A percentile compares a stretch with the other conserved stretches of the same genome.
Conservation (phyloP, 345 rosid genomes). For the Trapa incisa region DNA sequence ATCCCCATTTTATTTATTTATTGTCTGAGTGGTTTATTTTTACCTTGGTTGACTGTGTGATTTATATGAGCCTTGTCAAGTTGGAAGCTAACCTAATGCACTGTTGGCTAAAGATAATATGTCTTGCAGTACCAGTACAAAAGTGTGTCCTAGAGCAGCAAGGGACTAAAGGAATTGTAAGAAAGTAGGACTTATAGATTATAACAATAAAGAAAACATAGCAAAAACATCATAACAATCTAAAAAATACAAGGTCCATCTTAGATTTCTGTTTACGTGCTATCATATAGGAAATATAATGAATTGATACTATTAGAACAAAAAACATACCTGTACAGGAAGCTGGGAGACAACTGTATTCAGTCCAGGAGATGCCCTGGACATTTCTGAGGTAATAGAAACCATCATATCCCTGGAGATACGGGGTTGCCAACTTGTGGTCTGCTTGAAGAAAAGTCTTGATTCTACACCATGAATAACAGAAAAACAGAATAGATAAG, state of each 20-base stretch:
- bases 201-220: too few relatives aligned
- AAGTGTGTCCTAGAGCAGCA: too few relatives aligned
- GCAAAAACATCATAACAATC: too few relatives aligned
- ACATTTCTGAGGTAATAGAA: slow-evolving; percentile 81
- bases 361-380: slow-evolving; percentile 46
- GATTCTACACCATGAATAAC: slow-evolving; percentile 42
- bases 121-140: too few relatives aligned
- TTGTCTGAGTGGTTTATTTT: too few relatives aligned
- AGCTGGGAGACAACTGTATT: slow-evolving; percentile 58
- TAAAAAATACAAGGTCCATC: not conserved
- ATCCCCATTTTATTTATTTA: too few relatives aligned
- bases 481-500: slow-evolving; percentile 8
- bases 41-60: too few relatives aligned
- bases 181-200: too few relatives aligned
- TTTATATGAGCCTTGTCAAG: too few relatives aligned
- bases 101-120: too few relatives aligned
- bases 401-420: slow-evolving; percentile 76
- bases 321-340: slow-evolving; percentile 66
- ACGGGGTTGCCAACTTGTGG: slow-evolving; percentile 74
- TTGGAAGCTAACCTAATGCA: too few relatives aligned
- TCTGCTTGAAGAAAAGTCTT: slow-evolving; percentile 77
- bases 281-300: not conserved
- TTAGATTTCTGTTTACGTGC: not conserved
- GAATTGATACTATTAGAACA: not conserved
- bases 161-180: too few relatives aligned